These are phyloP conservation scores for Piloderma croceum DNA, from an alignment of 768 basidiomycete genomes.

Conservation along the genomic window DNA sequence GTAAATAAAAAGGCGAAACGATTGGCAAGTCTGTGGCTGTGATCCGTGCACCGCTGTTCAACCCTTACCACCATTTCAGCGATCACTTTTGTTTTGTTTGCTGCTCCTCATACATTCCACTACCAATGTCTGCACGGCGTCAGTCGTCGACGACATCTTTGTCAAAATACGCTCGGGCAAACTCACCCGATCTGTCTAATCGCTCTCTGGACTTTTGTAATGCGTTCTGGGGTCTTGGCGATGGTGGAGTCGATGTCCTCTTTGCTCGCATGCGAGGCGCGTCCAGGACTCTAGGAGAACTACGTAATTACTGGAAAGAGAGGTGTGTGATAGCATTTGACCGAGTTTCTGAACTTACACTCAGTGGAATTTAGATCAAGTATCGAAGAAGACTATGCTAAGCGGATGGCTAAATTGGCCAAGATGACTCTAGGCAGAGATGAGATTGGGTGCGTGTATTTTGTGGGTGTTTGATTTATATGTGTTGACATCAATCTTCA, in stretches of 20 bases:
- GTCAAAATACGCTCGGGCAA: slow-evolving; percentile 57
- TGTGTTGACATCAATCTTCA: slow-evolving; percentile 30
- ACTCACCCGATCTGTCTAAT: slow-evolving; percentile 37
- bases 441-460: slow-evolving; percentile 78
- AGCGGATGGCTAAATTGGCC: slow-evolving; percentile 72
- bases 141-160: slow-evolving; percentile 81
- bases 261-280: slow-evolving; percentile 87
- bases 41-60: slow-evolving; percentile 9
- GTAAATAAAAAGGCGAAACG: too few species aligned
- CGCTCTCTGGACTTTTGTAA: slow-evolving; percentile 88
- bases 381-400: slow-evolving; percentile 96
- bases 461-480: neutral
- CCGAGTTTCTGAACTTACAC: neutral
- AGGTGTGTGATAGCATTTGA: slow-evolving; percentile 48
- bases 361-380: slow-evolving; percentile 49
- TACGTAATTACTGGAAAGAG: slow-evolving; percentile 89
- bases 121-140: slow-evolving; percentile 72
- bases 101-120: slow-evolving; percentile 14
- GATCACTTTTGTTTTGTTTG: too few species aligned
- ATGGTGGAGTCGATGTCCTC: slow-evolving; percentile 87
- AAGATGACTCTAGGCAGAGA: slow-evolving; percentile 76
- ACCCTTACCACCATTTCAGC: too few species aligned
- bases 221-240: slow-evolving; percentile 87
- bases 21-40: too few species aligned
- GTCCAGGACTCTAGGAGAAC: slow-evolving; percentile 80